A percentile compares a stretch with the other conserved stretches of the same genome.
phyloP scores from a whole-genome alignment of 208 protist species.

The Acanthamoeba sp. region DNA sequence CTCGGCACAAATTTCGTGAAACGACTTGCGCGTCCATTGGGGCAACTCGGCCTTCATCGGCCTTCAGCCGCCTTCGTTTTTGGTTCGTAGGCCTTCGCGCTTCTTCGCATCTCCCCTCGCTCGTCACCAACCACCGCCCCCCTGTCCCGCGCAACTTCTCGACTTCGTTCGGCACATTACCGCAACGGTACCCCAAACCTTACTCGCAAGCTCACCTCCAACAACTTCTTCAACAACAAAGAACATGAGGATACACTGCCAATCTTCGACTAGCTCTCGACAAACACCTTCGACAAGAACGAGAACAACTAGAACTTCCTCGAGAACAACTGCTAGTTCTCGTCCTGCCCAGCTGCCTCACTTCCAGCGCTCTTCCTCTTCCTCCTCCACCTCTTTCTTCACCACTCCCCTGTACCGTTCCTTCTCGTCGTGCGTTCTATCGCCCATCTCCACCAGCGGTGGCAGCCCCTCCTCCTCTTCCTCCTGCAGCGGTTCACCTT shows the following conservation, averaged over 20 bases:
- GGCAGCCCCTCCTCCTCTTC: neutral
- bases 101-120: neutral
- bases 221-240: too few relatives aligned
- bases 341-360: neutral
- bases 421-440: conserved; percentile 17
- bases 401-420: conserved; percentile 22
- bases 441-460: too few relatives aligned
- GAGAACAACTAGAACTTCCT: neutral
- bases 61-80: neutral
- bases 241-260: neutral
- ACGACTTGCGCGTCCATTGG: neutral
- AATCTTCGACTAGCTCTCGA: neutral
- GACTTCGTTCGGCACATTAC: neutral
- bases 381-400: neutral
- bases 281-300: neutral
- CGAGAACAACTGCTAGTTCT: neutral
- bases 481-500: neutral
- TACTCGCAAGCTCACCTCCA: too few relatives aligned
- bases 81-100: neutral
- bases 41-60: neutral
- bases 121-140: neutral
- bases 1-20: neutral
- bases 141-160: neutral
- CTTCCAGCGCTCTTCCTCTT: conserved; percentile 7
- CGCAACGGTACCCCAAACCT: too few relatives aligned